Evolutionary conservation across 2,329 filamentous ascomycete species (phyloP).

Genomic region (Albophoma yamanashiensis): DNA sequence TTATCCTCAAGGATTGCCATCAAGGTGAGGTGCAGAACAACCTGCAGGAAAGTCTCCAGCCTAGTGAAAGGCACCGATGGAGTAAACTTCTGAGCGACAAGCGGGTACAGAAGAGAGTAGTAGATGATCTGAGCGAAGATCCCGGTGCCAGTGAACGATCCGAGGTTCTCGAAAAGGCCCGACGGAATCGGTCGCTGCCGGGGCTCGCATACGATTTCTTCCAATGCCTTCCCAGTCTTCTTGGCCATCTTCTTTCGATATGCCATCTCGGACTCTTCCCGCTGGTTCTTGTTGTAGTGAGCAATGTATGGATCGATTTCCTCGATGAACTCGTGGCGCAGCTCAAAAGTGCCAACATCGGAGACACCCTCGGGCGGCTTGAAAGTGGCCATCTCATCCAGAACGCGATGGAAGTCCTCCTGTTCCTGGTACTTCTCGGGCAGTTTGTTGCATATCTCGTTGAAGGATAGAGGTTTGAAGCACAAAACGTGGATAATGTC

Average conservation of each 20-base stretch:
- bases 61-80: slow-evolving; percentile 70
- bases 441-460: slow-evolving; percentile 75
- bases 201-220: slow-evolving; percentile 88
- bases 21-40: slow-evolving; percentile 78
- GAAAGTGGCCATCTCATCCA: slow-evolving; percentile 82
- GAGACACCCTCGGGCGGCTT: slow-evolving; percentile 83
- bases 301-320: slow-evolving; percentile 92
- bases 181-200: slow-evolving; percentile 64
- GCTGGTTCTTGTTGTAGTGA: slow-evolving; percentile 93
- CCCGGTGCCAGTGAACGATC: slow-evolving; percentile 71
- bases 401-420: slow-evolving; percentile 74
- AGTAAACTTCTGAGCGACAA: slow-evolving; percentile 57
- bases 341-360: slow-evolving; percentile 87
- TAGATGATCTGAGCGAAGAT: slow-evolving; percentile 87
- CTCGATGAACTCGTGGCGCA: slow-evolving; percentile 77
- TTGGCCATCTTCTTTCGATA: slow-evolving; percentile 83
- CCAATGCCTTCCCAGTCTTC: slow-evolving; percentile 67
- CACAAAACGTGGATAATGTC: slow-evolving; percentile 91
- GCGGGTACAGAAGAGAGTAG: slow-evolving; percentile 73
- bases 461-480: slow-evolving; percentile 93
- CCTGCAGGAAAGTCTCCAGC: slow-evolving; percentile 83
- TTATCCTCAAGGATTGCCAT: slow-evolving; percentile 79
- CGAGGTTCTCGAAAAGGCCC: slow-evolving; percentile 66
- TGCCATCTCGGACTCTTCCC: slow-evolving; percentile 85
- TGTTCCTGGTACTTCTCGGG: slow-evolving; percentile 84